These are phyloP conservation scores for Wickerhamiella azymoides DNA, from an alignment of 805 yeast genomes.

Conservation along the genomic window DNA sequence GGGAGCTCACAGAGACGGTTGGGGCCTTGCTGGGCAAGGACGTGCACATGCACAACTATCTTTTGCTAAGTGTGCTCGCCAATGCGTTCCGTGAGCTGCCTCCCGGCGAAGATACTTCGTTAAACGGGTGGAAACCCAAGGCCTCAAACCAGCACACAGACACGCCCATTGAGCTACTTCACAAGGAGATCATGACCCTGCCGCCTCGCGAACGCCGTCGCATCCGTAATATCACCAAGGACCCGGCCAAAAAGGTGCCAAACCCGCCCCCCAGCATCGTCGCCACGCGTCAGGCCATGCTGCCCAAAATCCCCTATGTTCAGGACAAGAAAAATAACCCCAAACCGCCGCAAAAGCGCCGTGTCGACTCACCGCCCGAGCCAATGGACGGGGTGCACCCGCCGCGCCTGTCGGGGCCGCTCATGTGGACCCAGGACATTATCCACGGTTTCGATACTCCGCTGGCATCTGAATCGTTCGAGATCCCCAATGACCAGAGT, in stretches of 20 bases:
- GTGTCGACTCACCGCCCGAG: not conserved
- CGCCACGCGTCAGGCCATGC: slow-evolving; percentile 35
- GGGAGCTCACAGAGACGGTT: slow-evolving; percentile 51
- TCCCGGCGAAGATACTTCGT: slow-evolving; percentile 31
- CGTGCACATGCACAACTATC: slow-evolving; percentile 64
- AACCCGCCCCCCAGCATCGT: slow-evolving; percentile 22
- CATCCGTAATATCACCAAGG: slow-evolving; percentile 69
- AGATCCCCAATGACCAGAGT: slow-evolving; percentile 66
- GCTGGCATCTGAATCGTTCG: slow-evolving; percentile 59
- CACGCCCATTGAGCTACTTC: slow-evolving; percentile 57
- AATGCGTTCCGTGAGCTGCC: slow-evolving; percentile 72
- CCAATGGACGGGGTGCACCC: slow-evolving; percentile 19
- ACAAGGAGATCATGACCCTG: slow-evolving; percentile 73
- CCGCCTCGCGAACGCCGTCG: slow-evolving; percentile 76
- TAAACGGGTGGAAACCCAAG: slow-evolving; percentile 27
- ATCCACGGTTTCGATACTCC: slow-evolving; percentile 74
- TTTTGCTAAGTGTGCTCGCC: slow-evolving; percentile 67
- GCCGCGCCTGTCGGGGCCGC: slow-evolving; percentile 18
- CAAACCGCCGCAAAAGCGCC: not conserved
- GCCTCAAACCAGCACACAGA: slow-evolving; percentile 31
- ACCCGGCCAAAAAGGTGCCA: slow-evolving; percentile 58
- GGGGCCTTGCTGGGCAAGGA: slow-evolving; percentile 38
- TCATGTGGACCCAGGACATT: slow-evolving; percentile 85
- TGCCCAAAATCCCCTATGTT: slow-evolving; percentile 74
- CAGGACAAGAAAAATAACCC: slow-evolving; percentile 18